Evolutionary conservation across 164 flowering plant genomes (phyloP), one percentile per base, ranked within the genome.

Genomic region (Umbilicus rupestris): DNA sequence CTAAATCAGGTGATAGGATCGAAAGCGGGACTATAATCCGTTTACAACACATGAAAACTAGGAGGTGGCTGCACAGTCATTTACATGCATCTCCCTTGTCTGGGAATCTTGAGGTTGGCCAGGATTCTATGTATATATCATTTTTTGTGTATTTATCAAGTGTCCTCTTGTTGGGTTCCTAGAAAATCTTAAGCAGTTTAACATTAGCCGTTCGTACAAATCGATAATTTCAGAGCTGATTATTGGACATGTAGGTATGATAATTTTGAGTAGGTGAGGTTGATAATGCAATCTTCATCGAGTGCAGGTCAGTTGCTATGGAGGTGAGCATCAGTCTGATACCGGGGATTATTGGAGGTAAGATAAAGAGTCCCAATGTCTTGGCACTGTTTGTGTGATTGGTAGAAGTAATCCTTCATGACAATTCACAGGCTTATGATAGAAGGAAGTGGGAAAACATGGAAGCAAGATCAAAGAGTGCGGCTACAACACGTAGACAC

Each of bases 301-400:
- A 72, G 24, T 83, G 75, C 69, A 95, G 99, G 91, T 95, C 66
- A 95, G 99, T 75, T 90, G 99, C 85, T 95, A 84, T 79, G 99
- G 99, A 65, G 83, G 86, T 31, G 97, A 89, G 0, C 24, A 62
- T 31, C 81, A 88, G 2, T 92, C 99, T 55, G 99, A 95, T 70
- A 88, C 97, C 29, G 99, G 99, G 26, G 99, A 95, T 73, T 77
- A 76, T 52, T 95, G 99, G 99, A 92, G 87, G 99, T 95, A 67
- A 82, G 84, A 16, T 45, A 5, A 9, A 33, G 20, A 62, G 9
- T 24, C 5, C n/a, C n/a, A n/a, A n/a, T n/a, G 41, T 63, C 65
- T 67, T 44, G 17, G n/a, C 29, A 19, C 28, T 64, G 11, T 37
- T 15, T 37, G 3, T 52, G 50, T 68, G 64, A 29, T 65, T 7